Base-by-base conservation (phyloP, 768 basidiomycete species). In the Suillus placidus region DNA sequence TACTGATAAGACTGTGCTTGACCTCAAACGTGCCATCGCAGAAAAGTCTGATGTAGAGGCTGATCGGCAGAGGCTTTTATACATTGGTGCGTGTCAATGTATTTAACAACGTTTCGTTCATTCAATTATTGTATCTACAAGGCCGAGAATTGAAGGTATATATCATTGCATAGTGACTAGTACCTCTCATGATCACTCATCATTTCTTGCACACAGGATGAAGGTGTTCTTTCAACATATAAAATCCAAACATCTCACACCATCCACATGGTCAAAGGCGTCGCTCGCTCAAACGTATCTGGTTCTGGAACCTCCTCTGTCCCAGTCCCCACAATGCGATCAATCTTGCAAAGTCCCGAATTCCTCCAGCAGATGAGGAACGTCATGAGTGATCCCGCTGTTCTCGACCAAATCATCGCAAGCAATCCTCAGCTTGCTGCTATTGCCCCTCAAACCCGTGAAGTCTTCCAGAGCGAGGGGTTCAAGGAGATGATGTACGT, bases 221-320 rank as follows among this genome's bases (percentile, higher is more conserved):
- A 97, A 60, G 95, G 97, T 71, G 72, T 76, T 14, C 81, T 97
- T 12, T 88, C 91, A 1, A 82, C 83, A 9, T 97, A 97, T 85
- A 97, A 97, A 83, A 95, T 97, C 65, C 92, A 93, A 72, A 86
- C 90, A 1, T 83, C 86, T 4, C 93, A 97, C 74, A 95, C 94
- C 0, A 88, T 96, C 49, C 95, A 95, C 76, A 94, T 95, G 92
- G 95, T 95, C 71, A 97, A 96, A 75, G 92, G 93, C 30, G 88
- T 86, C 12, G 83, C 89, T 1, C 85, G 89, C 9, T 57, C 74
- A 2, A 66, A 75, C 2, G 40, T 79, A 18, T 66, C 81, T 1
- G 74, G 86, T 0, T 71, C 84, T 1, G 74, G 74, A 47, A 66
- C 83, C 26, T 69, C 81, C n/a, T 71, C 84, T 5, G 73, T 85